Evolutionary conservation across 352 stramenopile species (phyloP).

Genomic region (Globisporangium solare): DNA sequence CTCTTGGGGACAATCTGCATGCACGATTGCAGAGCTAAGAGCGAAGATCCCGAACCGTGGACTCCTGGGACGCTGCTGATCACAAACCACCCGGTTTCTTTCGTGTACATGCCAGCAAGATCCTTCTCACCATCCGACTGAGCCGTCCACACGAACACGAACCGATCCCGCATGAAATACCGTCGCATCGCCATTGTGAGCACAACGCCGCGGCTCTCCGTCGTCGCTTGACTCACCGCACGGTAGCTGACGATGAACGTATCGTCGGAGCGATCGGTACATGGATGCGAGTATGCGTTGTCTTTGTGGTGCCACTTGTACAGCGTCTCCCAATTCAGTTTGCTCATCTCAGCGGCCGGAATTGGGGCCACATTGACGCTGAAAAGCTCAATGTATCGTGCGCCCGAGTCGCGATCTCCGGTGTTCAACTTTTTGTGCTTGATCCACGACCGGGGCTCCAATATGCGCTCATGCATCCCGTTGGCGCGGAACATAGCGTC

Average conservation of each 20-base stretch:
- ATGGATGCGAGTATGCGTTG: slow-evolving; percentile 4
- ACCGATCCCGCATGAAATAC: neutral
- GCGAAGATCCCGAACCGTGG: neutral
- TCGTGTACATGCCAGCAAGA: neutral
- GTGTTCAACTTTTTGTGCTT: neutral
- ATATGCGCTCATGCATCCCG: neutral
- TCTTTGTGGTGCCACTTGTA: neutral
- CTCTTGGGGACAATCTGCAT: neutral
- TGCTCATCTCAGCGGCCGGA: neutral
- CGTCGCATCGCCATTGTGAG: slow-evolving; percentile 25
- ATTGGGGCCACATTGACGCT: neutral
- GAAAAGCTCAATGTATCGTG: slow-evolving; percentile 6
- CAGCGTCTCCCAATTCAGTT: neutral
- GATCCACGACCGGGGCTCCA: slow-evolving; percentile 1
- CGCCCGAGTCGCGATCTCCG: neutral
- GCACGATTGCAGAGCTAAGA: neutral
- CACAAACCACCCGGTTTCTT: slow-evolving; percentile 3
- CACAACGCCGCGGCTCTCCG: slow-evolving; percentile 1
- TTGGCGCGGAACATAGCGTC: slow-evolving; percentile 9
- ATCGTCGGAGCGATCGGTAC: neutral
- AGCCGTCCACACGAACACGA: slow-evolving; percentile 2
- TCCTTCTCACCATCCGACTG: neutral
- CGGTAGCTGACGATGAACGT: slow-evolving; percentile 13
- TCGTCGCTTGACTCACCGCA: neutral
- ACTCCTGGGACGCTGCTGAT: neutral